Percentiles rank a stretch among this genome's conserved stretches.
These are phyloP conservation scores for Daldinia loculata DNA, from an alignment of 495 filamentous ascomycete species.

Conservation along the genomic window DNA sequence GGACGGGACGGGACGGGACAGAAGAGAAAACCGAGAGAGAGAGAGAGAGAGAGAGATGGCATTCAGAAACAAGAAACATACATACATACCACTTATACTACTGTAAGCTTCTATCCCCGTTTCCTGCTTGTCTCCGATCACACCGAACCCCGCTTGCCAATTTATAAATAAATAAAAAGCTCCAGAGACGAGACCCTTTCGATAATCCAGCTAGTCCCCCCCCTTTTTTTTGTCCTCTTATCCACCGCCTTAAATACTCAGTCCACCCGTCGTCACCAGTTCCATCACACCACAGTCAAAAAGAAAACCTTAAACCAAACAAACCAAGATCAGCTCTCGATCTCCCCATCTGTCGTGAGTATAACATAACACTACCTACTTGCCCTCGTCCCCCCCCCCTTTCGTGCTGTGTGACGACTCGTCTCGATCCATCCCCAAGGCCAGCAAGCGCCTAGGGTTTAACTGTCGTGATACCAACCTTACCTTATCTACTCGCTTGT, in stretches of 20 bases:
- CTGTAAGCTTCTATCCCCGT: not conserved
- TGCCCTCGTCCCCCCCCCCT: no score
- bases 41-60: not conserved
- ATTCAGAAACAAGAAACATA: slow-evolving; percentile 4
- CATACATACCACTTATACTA: no score
- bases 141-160: slow-evolving; percentile 38
- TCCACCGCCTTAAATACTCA: slow-evolving; percentile 16
- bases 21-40: slow-evolving; percentile 9
- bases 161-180: slow-evolving; percentile 15
- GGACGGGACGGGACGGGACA: slow-evolving; percentile 26
- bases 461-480: slow-evolving; percentile 23
- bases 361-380: slow-evolving; percentile 7
- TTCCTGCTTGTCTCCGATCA: slow-evolving; percentile 16
- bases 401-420: no score
- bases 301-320: slow-evolving; percentile 7
- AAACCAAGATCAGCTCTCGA: slow-evolving; percentile 1
- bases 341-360: slow-evolving; percentile 13
- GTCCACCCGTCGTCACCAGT: slow-evolving; percentile 6
- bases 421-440: no score
- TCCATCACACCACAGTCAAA: slow-evolving; percentile 21
- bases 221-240: not conserved
- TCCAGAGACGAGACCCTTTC: slow-evolving; percentile 10
- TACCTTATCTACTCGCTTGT: slow-evolving; percentile 1
- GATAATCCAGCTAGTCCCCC: not conserved
- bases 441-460: not conserved